Evolutionary conservation across 139 green algal species (phyloP).

Genomic region (Tetradesmus lagerheimii): DNA sequence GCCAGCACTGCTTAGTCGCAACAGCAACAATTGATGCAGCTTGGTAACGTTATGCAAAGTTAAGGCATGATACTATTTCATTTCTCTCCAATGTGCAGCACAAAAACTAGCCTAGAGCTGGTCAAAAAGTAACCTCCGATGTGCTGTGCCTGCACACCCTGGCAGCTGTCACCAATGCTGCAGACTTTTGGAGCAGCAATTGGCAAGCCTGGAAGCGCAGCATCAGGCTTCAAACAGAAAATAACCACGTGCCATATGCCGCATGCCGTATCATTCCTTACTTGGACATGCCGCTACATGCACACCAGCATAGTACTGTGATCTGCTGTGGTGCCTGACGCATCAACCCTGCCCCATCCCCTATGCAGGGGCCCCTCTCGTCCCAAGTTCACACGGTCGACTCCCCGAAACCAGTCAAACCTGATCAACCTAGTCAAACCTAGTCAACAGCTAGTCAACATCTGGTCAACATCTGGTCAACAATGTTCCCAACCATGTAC

Average conservation of each 20-base stretch:
- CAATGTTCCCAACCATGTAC: background rate
- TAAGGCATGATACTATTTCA: background rate
- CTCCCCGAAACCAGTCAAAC: too few relatives aligned
- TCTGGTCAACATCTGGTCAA: background rate
- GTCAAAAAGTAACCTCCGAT: background rate
- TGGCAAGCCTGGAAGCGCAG: background rate
- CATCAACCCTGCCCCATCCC: background rate
- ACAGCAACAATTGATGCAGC: background rate
- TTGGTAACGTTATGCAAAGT: background rate
- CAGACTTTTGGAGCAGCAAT: background rate
- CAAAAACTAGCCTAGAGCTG: background rate
- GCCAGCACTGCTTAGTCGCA: background rate
- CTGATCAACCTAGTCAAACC: background rate
- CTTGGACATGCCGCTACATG: background rate
- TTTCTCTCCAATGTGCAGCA: background rate
- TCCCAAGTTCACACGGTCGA: background rate
- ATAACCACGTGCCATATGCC: background rate
- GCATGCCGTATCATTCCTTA: background rate
- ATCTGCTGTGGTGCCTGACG: background rate
- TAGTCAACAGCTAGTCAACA: background rate
- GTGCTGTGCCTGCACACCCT: background rate
- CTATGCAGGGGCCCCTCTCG: background rate
- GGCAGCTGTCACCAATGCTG: background rate
- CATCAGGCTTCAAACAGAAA: background rate
- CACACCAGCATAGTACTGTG: background rate